Conservation (phyloP, 352 stramenopile species). For the Aphanomyces cochlioides region DNA sequence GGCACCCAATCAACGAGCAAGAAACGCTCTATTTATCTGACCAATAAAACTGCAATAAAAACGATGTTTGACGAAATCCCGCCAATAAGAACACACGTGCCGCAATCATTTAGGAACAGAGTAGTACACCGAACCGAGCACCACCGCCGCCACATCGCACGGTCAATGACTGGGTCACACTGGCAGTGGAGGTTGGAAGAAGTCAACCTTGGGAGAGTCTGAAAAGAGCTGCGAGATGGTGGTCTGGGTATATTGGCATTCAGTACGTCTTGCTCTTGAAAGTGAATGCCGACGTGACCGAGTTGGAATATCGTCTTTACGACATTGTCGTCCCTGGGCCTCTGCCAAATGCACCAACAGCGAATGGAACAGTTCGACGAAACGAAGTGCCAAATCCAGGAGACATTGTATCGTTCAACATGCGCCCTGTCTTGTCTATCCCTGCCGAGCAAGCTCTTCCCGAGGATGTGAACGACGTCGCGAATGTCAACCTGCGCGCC, state of each 20-base stretch:
- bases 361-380: slow-evolving; percentile 23
- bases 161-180: slow-evolving; percentile 29
- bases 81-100: too few species aligned
- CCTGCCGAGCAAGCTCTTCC: not conserved
- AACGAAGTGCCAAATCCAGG: slow-evolving; percentile 1
- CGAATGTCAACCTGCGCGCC: slow-evolving; percentile 24
- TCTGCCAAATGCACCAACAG: not conserved
- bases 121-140: slow-evolving; percentile 28
- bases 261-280: slow-evolving; percentile 36
- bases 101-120: too few species aligned
- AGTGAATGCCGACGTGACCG: not conserved
- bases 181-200: slow-evolving; percentile 33
- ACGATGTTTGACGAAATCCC: too few species aligned
- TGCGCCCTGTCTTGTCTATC: slow-evolving; percentile 15
- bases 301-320: slow-evolving; percentile 29
- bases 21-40: too few species aligned
- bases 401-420: slow-evolving; percentile 27
- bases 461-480: not conserved
- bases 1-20: too few species aligned
- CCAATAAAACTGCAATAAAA: too few species aligned
- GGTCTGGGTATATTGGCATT: slow-evolving; percentile 31
- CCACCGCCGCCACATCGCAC: slow-evolving; percentile 19
- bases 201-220: slow-evolving; percentile 30
- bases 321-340: slow-evolving; percentile 15
- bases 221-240: slow-evolving; percentile 27